Evolutionary conservation across 208 protist species (phyloP).

Genomic region (Leishmania turanica): DNA sequence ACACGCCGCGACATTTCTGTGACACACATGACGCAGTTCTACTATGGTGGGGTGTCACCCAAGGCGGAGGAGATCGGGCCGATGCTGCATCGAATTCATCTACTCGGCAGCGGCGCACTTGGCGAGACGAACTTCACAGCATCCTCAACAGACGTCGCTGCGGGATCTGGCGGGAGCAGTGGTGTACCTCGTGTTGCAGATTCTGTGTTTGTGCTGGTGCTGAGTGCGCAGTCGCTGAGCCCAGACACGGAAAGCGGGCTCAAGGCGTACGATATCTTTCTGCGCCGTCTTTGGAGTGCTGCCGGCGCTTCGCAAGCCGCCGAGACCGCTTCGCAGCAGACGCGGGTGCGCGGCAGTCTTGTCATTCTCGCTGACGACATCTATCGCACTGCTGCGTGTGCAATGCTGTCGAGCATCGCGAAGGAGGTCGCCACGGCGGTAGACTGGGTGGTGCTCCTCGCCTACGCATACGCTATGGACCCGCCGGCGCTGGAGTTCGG

Average conservation of each 20-base stretch:
- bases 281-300: slow-evolving; percentile 17
- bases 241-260: slow-evolving; percentile 6
- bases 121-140: not conserved
- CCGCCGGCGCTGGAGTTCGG: slow-evolving; percentile 62
- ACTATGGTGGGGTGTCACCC: slow-evolving; percentile 31
- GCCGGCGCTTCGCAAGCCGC: not conserved
- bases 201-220: slow-evolving; percentile 29
- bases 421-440: slow-evolving; percentile 10
- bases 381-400: slow-evolving; percentile 18
- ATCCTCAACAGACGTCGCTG: not conserved
- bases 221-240: slow-evolving; percentile 24
- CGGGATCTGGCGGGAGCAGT: not conserved
- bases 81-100: slow-evolving; percentile 24
- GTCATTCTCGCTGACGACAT: slow-evolving; percentile 26
- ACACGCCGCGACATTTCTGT: slow-evolving; percentile 1
- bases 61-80: slow-evolving; percentile 21
- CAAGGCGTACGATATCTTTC: slow-evolving; percentile 10
- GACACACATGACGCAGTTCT: slow-evolving; percentile 34
- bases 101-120: slow-evolving; percentile 1
- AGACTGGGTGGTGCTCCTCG: slow-evolving; percentile 31
- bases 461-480: slow-evolving; percentile 36
- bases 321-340: not conserved
- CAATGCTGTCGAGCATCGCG: slow-evolving; percentile 12
- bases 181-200: not conserved
- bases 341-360: slow-evolving; percentile 11